phyloP scores from a whole-genome alignment of 202 grass and related monocot genomes.

The Miscanthus sacchariflorus region DNA sequence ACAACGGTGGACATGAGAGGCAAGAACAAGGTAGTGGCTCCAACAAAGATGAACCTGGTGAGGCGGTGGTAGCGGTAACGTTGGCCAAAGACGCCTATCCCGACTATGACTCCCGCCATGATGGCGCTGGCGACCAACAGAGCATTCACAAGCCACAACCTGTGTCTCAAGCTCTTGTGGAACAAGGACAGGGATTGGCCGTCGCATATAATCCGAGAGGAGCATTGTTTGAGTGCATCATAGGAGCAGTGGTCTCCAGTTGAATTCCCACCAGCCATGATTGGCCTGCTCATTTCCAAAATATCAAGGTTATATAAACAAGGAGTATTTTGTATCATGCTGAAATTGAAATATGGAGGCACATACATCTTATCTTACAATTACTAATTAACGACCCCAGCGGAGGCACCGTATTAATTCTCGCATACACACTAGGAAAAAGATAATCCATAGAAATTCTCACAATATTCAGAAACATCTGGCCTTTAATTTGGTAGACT shows the following conservation, averaged over 20 bases:
- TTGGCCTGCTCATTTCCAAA: background rate
- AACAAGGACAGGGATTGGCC: background rate
- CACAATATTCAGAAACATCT: no score
- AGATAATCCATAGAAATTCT: no score
- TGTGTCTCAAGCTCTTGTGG: no score
- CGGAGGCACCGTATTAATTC: no score
- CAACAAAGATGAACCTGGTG: background rate
- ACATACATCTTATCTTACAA: no score
- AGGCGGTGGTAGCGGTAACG: background rate
- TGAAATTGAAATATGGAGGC: no score
- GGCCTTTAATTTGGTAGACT: no score
- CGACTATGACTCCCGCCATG: background rate
- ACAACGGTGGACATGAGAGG: conserved; percentile 15
- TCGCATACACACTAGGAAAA: no score
- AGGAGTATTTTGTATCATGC: no score
- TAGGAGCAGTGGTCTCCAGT: background rate
- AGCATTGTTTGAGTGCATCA: background rate
- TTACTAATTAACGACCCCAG: no score
- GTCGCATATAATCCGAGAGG: background rate
- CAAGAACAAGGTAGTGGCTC: background rate
- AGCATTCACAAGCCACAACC: background rate
- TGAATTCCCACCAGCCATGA: background rate
- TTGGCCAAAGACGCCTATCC: background rate
- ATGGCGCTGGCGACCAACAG: background rate
- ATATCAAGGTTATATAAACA: background rate